These are phyloP conservation scores for Roridomyces roridus DNA, from an alignment of 768 basidiomycete species.

Conservation along the genomic window DNA sequence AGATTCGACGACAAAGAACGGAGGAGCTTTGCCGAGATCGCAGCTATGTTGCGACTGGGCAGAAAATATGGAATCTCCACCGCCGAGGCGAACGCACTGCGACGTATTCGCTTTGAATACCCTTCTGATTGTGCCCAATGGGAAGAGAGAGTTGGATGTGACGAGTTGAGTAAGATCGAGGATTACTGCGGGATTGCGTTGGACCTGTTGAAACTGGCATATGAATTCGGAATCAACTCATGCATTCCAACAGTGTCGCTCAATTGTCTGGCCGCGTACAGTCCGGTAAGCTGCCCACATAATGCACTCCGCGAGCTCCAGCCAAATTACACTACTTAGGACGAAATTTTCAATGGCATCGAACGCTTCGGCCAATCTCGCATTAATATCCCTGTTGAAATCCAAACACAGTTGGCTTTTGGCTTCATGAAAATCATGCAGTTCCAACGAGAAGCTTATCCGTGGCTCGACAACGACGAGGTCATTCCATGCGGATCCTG, in stretches of 20 bases:
- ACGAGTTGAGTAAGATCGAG: background rate
- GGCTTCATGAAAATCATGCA: no score
- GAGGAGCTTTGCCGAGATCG: background rate
- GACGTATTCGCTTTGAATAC: background rate
- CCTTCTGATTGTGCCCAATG: background rate
- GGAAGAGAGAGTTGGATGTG: background rate
- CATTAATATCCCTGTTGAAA: no score
- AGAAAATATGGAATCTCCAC: slow-evolving; percentile 7
- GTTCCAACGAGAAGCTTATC: no score
- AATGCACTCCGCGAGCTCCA: background rate
- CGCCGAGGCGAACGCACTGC: background rate
- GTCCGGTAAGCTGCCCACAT: background rate
- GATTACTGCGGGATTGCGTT: background rate
- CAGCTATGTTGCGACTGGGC: slow-evolving; percentile 10
- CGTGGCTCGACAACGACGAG: no score
- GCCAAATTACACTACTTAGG: background rate
- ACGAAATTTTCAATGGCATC: no score
- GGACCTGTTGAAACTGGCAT: background rate
- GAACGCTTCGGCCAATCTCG: no score
- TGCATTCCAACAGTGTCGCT: background rate
- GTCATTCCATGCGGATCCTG: no score
- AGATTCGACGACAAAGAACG: background rate
- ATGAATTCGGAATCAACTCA: background rate
- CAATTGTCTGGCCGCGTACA: background rate
- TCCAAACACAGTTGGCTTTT: no score